phyloP scores from a whole-genome alignment of 805 yeast genomes.

The Starmerella powellii region DNA sequence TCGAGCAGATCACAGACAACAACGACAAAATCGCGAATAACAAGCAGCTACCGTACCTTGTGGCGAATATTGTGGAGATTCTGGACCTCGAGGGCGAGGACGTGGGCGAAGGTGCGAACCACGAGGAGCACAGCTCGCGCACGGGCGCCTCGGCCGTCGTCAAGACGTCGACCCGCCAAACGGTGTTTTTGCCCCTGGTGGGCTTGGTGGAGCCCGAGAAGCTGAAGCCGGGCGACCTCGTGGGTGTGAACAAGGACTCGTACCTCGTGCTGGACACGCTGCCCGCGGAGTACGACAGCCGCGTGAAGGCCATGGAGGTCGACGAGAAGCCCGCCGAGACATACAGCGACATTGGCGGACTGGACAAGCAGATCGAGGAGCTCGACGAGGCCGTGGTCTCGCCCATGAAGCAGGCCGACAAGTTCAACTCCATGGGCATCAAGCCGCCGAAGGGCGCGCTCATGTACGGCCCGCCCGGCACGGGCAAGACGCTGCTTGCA shows the following conservation, averaged over 20 bases:
- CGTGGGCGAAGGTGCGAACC: slow-evolving; percentile 84
- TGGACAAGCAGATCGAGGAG: slow-evolving; percentile 96
- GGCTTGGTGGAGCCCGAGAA: slow-evolving; percentile 86
- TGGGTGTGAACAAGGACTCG: slow-evolving; percentile 96
- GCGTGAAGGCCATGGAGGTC: slow-evolving; percentile 98
- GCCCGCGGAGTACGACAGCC: slow-evolving; percentile 93
- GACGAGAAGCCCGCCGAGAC: slow-evolving; percentile 98
- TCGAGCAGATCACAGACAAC: slow-evolving; percentile 87
- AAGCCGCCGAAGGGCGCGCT: slow-evolving; percentile 97
- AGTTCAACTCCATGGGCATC: slow-evolving; percentile 85
- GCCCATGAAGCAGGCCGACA: slow-evolving; percentile 97
- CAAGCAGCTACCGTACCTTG: slow-evolving; percentile 88
- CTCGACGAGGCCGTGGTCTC: slow-evolving; percentile 95
- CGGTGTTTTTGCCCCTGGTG: slow-evolving; percentile 88
- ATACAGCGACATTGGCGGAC: slow-evolving; percentile 93
- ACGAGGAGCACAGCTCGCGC: slow-evolving; percentile 81
- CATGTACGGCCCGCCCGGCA: slow-evolving; percentile 99
- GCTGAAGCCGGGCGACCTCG: slow-evolving; percentile 94
- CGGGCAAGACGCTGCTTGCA: slow-evolving; percentile 93
- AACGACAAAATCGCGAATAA: slow-evolving; percentile 92
- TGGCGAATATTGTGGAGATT: slow-evolving; percentile 91
- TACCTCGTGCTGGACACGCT: slow-evolving; percentile 84
- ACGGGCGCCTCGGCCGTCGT: slow-evolving; percentile 96
- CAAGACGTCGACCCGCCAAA: slow-evolving; percentile 94
- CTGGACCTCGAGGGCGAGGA: slow-evolving; percentile 73